Conservation (phyloP, 2,329 filamentous ascomycete species). For the Epichloe aotearoae region DNA sequence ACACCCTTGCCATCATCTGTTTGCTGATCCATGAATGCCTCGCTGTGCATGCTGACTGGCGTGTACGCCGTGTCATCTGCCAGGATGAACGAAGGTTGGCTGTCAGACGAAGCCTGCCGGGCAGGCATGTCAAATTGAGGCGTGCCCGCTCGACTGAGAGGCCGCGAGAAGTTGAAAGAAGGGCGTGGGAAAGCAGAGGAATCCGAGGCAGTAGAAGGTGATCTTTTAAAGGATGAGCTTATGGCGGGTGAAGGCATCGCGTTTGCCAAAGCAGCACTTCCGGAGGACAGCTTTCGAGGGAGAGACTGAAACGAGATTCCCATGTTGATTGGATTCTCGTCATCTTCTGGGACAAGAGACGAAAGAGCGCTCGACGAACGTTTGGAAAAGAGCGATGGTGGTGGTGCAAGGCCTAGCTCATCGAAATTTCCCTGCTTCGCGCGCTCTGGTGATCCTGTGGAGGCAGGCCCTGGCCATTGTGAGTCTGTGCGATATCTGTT, state of each 20-base stretch:
- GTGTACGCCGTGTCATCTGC: constrained; percentile 54
- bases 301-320: constrained; percentile 46
- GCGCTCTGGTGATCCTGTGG: constrained; percentile 31
- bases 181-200: constrained; percentile 60
- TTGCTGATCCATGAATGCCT: constrained; percentile 46
- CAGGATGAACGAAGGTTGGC: constrained; percentile 49
- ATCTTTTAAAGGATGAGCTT: constrained; percentile 51
- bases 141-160: constrained; percentile 61
- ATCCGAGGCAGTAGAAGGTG: constrained; percentile 76
- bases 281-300: constrained; percentile 64
- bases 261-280: constrained; percentile 40
- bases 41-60: constrained; percentile 59
- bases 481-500: constrained; percentile 23
- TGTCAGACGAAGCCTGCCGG: constrained; percentile 53
- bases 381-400: constrained; percentile 34
- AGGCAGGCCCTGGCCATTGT: constrained; percentile 18
- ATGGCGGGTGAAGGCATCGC: constrained; percentile 42
- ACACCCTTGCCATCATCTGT: constrained; percentile 33
- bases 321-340: constrained; percentile 48
- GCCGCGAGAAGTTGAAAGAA: constrained; percentile 87
- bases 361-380: constrained; percentile 48
- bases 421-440: constrained; percentile 34
- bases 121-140: constrained; percentile 44
- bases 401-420: constrained; percentile 36
- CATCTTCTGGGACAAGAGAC: constrained; percentile 55